Evolutionary conservation across 768 basidiomycete species (phyloP).

Genomic region (Kwoniella sp.): DNA sequence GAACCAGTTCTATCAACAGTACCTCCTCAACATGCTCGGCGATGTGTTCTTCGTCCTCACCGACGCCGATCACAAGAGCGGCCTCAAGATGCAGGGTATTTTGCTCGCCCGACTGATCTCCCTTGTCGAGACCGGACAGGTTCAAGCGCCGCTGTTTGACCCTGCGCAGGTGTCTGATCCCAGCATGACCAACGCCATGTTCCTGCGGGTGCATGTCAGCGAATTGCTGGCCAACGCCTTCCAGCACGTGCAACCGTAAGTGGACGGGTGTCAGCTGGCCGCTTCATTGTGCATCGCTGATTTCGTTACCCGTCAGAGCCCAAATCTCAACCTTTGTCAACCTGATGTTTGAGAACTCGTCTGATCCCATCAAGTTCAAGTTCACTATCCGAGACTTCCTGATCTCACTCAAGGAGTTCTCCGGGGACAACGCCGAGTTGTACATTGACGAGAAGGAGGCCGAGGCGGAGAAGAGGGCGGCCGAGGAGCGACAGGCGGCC

Average conservation of each 20-base stretch:
- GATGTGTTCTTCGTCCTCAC: constrained; percentile 97
- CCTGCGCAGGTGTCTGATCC: constrained; percentile 65
- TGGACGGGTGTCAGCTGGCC: constrained; percentile 7
- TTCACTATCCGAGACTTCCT: constrained; percentile 92
- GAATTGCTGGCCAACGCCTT: constrained; percentile 83
- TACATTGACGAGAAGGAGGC: constrained; percentile 92
- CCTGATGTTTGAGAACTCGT: constrained; percentile 51
- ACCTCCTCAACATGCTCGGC: constrained; percentile 85
- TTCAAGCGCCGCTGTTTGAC: constrained; percentile 80
- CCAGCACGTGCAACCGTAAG: constrained; percentile 82
- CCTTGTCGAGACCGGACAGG: constrained; percentile 73
- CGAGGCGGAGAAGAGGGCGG: constrained; percentile 69
- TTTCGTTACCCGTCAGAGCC: constrained; percentile 23
- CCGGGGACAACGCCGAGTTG: constrained; percentile 85
- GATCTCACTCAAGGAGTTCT: constrained; percentile 95
- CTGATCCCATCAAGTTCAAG: constrained; percentile 61
- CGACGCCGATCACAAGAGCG: constrained; percentile 97
- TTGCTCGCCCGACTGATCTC: constrained; percentile 92
- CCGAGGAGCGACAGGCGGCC: constrained; percentile 80
- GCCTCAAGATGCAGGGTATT: constrained; percentile 90
- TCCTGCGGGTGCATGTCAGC: constrained; percentile 78
- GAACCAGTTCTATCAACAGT: constrained; percentile 93
- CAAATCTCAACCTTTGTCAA: constrained; percentile 52
- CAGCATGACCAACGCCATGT: constrained; percentile 66
- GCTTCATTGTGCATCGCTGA: not conserved